These are phyloP conservation scores for Phycomyces blakesleeanus DNA, from an alignment of 192 early-diverging fungal genomes.

Conservation along the genomic window DNA sequence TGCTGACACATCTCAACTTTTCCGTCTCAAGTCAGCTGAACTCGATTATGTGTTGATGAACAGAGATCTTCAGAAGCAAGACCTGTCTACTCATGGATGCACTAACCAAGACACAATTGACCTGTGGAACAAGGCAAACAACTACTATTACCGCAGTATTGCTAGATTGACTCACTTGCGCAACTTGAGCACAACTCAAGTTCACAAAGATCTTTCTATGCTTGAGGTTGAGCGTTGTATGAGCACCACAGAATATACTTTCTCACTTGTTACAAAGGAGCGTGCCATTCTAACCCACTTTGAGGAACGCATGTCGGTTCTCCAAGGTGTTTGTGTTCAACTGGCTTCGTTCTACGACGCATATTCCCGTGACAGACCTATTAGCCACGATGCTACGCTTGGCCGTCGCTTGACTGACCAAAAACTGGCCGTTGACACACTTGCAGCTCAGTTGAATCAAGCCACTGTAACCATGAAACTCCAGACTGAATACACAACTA, in stretches of 20 bases:
- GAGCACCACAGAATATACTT: conserved; percentile 64
- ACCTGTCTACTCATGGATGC: conserved; percentile 5
- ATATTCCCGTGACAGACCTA: neutral
- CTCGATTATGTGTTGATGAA: conserved; percentile 9
- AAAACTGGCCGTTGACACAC: conserved; percentile 41
- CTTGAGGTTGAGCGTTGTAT: conserved; percentile 61
- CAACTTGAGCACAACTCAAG: conserved; percentile 31
- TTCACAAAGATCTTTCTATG: conserved; percentile 58
- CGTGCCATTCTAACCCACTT: conserved; percentile 24
- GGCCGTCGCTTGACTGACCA: conserved; percentile 26
- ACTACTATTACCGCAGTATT: conserved; percentile 67
- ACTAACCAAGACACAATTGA: conserved; percentile 25
- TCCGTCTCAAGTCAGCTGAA: conserved; percentile 14
- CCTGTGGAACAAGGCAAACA: conserved; percentile 55
- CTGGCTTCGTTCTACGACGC: conserved; percentile 13
- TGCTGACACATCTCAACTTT: conserved; percentile 27
- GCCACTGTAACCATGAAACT: neutral
- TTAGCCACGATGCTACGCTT: conserved; percentile 8
- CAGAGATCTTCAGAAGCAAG: conserved; percentile 5
- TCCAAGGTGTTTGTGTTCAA: conserved; percentile 29
- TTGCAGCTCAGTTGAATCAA: conserved; percentile 26
- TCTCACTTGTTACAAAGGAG: conserved; percentile 58
- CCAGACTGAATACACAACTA: conserved; percentile 4
- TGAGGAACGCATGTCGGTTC: conserved; percentile 14
- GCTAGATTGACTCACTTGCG: conserved; percentile 63